Conservation (phyloP, 305 asterid species). For the Fraxinus latifolia region DNA sequence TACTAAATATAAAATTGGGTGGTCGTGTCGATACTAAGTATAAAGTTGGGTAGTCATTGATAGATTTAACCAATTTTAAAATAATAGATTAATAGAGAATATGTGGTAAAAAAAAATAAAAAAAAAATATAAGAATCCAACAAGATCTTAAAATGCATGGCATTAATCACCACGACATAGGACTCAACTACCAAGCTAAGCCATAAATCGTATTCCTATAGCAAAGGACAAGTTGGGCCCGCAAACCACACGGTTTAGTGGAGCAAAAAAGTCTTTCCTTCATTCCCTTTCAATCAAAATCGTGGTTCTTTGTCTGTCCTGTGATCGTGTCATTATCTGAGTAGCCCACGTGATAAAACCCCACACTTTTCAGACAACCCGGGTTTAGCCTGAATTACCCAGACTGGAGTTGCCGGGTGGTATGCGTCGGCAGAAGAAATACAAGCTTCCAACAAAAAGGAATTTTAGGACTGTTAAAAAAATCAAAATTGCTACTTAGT, state of each 20-base stretch:
- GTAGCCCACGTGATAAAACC: neutral
- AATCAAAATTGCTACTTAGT: too few relatives aligned
- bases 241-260: neutral
- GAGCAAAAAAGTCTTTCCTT: neutral
- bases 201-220: neutral
- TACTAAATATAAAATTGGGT: too few relatives aligned
- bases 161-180: too few relatives aligned
- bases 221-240: neutral
- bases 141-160: too few relatives aligned
- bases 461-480: neutral
- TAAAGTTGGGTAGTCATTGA: too few relatives aligned
- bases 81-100: too few relatives aligned
- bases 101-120: too few relatives aligned
- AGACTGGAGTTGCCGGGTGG: neutral
- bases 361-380: neutral
- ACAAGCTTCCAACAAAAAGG: neutral
- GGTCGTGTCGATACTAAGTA: too few relatives aligned
- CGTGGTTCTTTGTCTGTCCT: neutral
- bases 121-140: too few relatives aligned
- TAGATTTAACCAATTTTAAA: too few relatives aligned
- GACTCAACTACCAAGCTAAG: too few relatives aligned
- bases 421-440: neutral
- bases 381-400: neutral
- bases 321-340: neutral
- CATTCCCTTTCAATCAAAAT: neutral